Conservation (phyloP, 2,329 filamentous ascomycete genomes). For the Fusarium dlaminii region DNA sequence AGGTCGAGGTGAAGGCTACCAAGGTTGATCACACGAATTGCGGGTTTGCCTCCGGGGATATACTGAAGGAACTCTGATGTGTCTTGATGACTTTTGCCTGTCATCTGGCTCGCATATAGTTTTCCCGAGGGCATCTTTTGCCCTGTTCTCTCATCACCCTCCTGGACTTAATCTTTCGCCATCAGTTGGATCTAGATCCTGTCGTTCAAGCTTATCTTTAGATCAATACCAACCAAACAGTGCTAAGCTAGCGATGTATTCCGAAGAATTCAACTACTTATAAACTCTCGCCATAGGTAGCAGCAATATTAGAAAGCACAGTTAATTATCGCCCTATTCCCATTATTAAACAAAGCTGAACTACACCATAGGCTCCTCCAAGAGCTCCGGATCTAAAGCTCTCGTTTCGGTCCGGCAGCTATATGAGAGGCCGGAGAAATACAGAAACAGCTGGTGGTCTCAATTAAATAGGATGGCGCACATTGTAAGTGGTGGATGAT, state of each 20-base stretch:
- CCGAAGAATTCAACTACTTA: rapidly evolving
- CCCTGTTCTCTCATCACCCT: neutral
- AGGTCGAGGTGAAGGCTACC: neutral
- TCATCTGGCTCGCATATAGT: neutral
- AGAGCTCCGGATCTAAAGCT: neutral
- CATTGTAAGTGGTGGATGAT: slow-evolving; percentile 23
- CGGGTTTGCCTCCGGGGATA: neutral
- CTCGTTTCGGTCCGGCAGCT: neutral
- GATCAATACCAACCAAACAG: neutral
- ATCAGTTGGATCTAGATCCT: neutral
- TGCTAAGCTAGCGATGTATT: neutral
- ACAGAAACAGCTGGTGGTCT: neutral
- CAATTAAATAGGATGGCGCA: neutral
- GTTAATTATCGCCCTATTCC: no score
- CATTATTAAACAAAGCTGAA: neutral
- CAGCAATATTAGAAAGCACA: no score
- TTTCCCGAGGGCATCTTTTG: rapidly evolving
- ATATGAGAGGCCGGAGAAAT: neutral
- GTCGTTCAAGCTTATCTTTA: neutral
- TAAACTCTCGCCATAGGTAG: rapidly evolving
- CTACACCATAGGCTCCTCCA: neutral
- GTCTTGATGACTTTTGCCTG: neutral
- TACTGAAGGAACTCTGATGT: neutral
- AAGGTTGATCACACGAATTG: neutral
- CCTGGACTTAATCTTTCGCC: neutral